These are phyloP conservation scores for Macroventuria anomochaeta DNA, from an alignment of 2,329 filamentous ascomycete genomes.

Conservation along the genomic window DNA sequence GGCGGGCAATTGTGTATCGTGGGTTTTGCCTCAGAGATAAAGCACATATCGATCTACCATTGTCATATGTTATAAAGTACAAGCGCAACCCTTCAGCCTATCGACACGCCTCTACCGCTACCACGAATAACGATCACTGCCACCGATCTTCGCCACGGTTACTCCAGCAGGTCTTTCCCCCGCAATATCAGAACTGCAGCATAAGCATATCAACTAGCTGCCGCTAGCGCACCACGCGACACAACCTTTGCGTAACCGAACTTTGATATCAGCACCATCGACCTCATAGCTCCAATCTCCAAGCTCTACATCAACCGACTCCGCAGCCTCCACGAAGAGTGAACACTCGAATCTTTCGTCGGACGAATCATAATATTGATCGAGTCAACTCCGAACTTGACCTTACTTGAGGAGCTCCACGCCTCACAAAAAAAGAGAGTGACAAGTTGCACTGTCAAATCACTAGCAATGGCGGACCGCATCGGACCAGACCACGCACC, in stretches of 20 bases:
- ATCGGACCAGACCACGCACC: conserved; percentile 53
- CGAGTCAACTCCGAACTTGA: neutral
- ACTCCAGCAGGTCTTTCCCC: conserved; percentile 1
- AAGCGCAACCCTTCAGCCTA: neutral
- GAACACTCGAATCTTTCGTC: neutral
- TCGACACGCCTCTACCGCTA: conserved; percentile 1
- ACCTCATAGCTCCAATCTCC: neutral
- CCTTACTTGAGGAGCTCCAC: conserved; percentile 13
- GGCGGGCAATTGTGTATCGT: conserved; percentile 39
- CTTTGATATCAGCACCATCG: conserved; percentile 5
- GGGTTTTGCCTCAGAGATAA: conserved; percentile 37
- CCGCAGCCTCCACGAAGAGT: neutral
- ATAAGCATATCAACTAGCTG: conserved; percentile 11
- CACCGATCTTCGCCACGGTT: neutral
- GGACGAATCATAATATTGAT: neutral
- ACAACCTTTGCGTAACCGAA: conserved; percentile 4
- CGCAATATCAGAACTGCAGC: conserved; percentile 15
- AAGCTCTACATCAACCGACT: neutral
- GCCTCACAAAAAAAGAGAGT: conserved; percentile 19
- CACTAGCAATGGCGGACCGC: conserved; percentile 44
- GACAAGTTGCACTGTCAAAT: conserved; percentile 9
- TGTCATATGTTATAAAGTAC: conserved; percentile 16
- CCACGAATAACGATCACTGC: neutral
- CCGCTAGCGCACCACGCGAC: conserved; percentile 16
- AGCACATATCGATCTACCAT: conserved; percentile 14